A percentile compares a stretch with the other conserved stretches of the same genome.
Conservation (phyloP, 768 basidiomycete genomes). For the Cystobasidium ongulense region DNA sequence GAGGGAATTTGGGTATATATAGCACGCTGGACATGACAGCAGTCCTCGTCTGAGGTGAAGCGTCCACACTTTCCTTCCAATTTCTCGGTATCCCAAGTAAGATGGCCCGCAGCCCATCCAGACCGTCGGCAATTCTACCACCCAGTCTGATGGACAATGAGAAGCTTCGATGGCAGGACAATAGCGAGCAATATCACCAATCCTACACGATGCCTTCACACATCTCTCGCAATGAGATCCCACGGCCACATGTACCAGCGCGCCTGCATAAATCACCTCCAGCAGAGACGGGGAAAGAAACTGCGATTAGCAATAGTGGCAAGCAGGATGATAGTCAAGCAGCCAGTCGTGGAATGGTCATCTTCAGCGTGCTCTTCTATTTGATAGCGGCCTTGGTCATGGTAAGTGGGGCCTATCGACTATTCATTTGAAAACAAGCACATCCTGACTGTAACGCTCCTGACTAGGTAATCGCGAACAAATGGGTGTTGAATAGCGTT, state of each 20-base stretch:
- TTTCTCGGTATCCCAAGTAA: background rate
- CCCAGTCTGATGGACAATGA: background rate
- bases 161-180: background rate
- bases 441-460: background rate
- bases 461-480: constrained; percentile 88
- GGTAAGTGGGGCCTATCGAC: constrained; percentile 25
- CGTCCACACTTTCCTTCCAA: background rate
- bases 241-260: background rate
- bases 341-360: constrained; percentile 37
- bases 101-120: background rate
- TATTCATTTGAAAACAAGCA: background rate
- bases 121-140: background rate
- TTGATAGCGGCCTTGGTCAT: constrained; percentile 80
- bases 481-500: constrained; percentile 74
- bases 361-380: constrained; percentile 63
- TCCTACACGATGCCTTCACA: background rate
- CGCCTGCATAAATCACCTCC: background rate
- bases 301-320: background rate
- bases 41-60: background rate
- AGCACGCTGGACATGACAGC: background rate
- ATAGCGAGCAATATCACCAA: background rate
- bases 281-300: background rate
- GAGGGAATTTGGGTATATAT: background rate
- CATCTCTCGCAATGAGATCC: background rate
- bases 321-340: constrained; percentile 25